Base-by-base conservation (phyloP, 2,329 filamentous ascomycete species). In the Colletotrichum liriopes region DNA sequence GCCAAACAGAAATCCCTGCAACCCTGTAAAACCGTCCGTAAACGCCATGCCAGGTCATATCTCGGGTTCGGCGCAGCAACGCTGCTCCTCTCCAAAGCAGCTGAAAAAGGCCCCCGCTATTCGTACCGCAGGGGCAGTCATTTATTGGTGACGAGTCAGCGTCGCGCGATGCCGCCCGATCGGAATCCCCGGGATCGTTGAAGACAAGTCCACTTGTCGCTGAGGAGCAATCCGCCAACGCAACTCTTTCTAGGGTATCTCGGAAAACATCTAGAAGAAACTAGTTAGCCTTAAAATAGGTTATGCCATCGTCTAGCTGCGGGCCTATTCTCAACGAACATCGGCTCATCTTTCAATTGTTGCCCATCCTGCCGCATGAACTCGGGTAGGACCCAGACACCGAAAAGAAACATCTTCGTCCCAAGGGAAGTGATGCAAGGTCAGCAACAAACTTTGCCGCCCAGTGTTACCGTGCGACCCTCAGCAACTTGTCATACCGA, bases 41-140 rank as follows among this genome's bases (percentile, higher is more conserved):
- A 61, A 52, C 58, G 65, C 60, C 41, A 68, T 35, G 32, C 47
- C 60, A 49, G 41, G 65, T 51, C 51, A 20, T 23, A 12, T 60
- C 60, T 32, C 51, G 49, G 11, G 47, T 29, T 65, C 23, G 20
- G 66, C 37, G 54, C 35, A 32, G 56, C n/a, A 18, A 32, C 23
- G 55, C 61, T 23, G 58, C 60, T 41, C 65, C 56, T 39, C 45
- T 18, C 45, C 5, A 8, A 32, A 32, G 62, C 8, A 26, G 26
- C 16, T 20, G 55, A 35, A 61, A 45, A 61, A 29, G 12, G 29
- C 20, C 2, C 18, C 29, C 35, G 52, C 35, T 45, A 43, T 54
- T 47, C 7, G 39, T 62, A 6, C 26, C 29, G 29, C 8, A 8
- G 51, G n/a, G 29, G 26, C 3, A 32, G 58, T 60, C 55, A n/a